Base-by-base conservation (phyloP, 306 rosid genomes). In the Cicer chorassanicum region DNA sequence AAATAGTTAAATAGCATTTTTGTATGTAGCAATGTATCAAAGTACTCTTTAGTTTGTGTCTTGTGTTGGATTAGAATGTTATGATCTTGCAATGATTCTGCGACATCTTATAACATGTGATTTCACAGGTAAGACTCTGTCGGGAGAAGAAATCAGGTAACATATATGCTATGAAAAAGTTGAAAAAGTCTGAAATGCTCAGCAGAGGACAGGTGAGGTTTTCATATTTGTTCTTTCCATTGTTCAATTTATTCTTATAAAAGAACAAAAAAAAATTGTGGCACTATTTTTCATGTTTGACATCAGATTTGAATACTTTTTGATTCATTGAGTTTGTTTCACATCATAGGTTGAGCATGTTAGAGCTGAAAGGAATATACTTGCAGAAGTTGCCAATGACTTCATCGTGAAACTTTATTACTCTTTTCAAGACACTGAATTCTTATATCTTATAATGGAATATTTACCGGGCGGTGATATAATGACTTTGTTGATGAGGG, bases 401-500 rank as follows among this genome's bases (percentile, higher is more conserved):
- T 93, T 87, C 90, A 93, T 93, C 85, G 97, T 93, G 83, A 93
- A 88, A 71, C 97, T 93, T 56, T 93, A 84, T 82, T 93, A 91
- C 88, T 93, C 98, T 10, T 93, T 93, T 80, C 98, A 91, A 80
- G 98, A 91, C 78, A 80, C 86, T 73, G 98, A 93, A 19, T 82
- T 78, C 85, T 87, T 93, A 74, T 93, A 91, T 82, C 89, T 93
- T 12, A 89, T 93, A 21, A 93, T 91, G 98, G 98, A 93, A 68
- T 93, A 93, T 83, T 89, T 91, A 75, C 97, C 98, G 34, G 98
- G 98, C 39, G 98, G 98, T 60, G 98, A 93, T 85, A 80, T 93
- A 87, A 93, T 93, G 98, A 93, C 98, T 69, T 80, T 93, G 76
- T 87, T 93, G 73, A 93, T 93, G 40, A 84, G 97, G 72, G 98